Evolutionary conservation across 257 asterid species (phyloP), one percentile per base, ranked within the genome.

Genomic region (Gardenia jasminoides): DNA sequence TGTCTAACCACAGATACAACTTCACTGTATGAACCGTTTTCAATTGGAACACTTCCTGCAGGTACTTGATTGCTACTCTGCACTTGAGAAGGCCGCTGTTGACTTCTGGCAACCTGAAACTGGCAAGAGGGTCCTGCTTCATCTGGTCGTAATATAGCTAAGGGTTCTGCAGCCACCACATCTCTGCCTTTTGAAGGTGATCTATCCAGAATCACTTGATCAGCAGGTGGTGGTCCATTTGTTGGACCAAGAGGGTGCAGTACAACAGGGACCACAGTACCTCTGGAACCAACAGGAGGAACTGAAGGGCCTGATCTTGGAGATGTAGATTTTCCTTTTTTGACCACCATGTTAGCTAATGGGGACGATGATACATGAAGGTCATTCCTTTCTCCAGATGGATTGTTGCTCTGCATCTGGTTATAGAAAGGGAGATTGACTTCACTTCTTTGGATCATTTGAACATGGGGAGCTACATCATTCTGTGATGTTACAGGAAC

Each of bases 401-500:
- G 12, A 50, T 77, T 52, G 76, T 50, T 56, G 66, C 67, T 58
- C n/a, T 59, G 84, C 1, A 64, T 16, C 64, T 81, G 90, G 70
- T 80, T 84, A 68, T 74, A 83, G 48, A 85, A 70, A 26, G 93
- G 92, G 78, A 79, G 64, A 73, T 48, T 81, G 46, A 86, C 80
- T 44, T 86, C 89, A 46, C 84, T 88, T 74, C 99, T 89, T 70
- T 81, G 77, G 62, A 95, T 92, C 96, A 91, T 90, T 80, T 77
- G 92, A 75, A 84, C 90, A 81, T 90, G 89, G 6, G 98, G 99
- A 28, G 96, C 99, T 50, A 95, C 76, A 41, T 93, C 99, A 75
- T 92, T 93, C 80, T 89, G 94, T 3, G 89, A 73, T 36, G 99
- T 90, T 79, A 95, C 83, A 10, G 97, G 99, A 67, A 84, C 83